These are phyloP conservation scores for Neurospora sp. DNA, from an alignment of 495 filamentous ascomycete species.

Conservation along the genomic window DNA sequence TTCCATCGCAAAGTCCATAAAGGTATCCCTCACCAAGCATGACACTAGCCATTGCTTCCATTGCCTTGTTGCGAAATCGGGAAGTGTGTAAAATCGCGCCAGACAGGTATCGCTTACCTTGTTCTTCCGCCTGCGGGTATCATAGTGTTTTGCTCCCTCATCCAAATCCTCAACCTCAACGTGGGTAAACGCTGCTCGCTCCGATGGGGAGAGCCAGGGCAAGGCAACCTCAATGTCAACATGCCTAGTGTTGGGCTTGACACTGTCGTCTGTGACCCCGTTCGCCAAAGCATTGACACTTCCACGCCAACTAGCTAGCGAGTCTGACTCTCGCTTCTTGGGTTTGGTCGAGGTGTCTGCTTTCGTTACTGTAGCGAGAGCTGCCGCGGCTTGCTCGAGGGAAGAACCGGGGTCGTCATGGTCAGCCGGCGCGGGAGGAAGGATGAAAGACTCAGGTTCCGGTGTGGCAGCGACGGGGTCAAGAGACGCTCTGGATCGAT, in stretches of 20 bases:
- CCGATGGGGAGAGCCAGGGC: slow-evolving; percentile 6
- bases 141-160: not conserved
- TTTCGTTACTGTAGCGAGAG: not conserved
- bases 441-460: not conserved
- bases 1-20: not conserved
- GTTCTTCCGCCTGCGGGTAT: slow-evolving; percentile 2
- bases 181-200: slow-evolving; percentile 6
- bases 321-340: not conserved
- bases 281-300: not conserved
- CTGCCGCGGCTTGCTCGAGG: slow-evolving; percentile 7
- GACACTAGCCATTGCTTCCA: not conserved
- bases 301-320: not conserved
- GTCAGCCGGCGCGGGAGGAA: not conserved
- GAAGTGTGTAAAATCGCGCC: not conserved
- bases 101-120: slow-evolving; percentile 11
- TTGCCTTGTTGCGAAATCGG: not conserved
- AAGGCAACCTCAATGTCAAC: slow-evolving; percentile 18
- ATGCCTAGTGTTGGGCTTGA: not conserved
- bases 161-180: slow-evolving; percentile 12
- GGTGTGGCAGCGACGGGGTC: not conserved
- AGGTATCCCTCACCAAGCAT: not conserved
- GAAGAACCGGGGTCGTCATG: not conserved
- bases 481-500: not conserved
- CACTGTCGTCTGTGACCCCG: not conserved
- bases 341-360: not conserved